Evolutionary conservation across 2,329 filamentous ascomycete genomes (phyloP).

Genomic region (Exophiala sideris): DNA sequence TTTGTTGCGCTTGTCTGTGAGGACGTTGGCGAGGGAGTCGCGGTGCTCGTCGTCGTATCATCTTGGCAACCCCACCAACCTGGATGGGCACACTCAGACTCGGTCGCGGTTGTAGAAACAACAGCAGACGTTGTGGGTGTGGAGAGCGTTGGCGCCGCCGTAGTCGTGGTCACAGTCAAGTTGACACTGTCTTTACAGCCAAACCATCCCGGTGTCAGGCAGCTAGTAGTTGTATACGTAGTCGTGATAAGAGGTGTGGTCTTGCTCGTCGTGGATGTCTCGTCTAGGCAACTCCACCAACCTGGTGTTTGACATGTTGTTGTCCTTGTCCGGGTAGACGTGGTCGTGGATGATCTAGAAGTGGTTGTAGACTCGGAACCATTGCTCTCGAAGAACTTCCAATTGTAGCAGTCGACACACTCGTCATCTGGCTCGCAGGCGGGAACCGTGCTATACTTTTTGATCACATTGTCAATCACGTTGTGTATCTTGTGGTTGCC

Average conservation of each 20-base stretch:
- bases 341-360: conserved; percentile 53
- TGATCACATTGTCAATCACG: conserved; percentile 83
- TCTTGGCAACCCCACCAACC: conserved; percentile 42
- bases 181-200: conserved; percentile 39
- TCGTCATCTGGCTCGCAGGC: conserved; percentile 71
- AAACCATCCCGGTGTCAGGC: conserved; percentile 44
- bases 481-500: conserved; percentile 86
- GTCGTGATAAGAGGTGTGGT: conserved; percentile 34
- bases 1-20: conserved; percentile 16
- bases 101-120: conserved; percentile 28
- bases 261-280: conserved; percentile 42
- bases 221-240: conserved; percentile 38
- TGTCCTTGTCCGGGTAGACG: conserved; percentile 68
- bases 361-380: conserved; percentile 72
- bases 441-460: conserved; percentile 77
- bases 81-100: conserved; percentile 36
- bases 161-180: conserved; percentile 32
- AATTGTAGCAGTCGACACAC: conserved; percentile 84
- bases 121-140: conserved; percentile 29
- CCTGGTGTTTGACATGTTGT: conserved; percentile 87
- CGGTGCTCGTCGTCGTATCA: conserved; percentile 30
- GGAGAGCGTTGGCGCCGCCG: conserved; percentile 21
- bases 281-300: conserved; percentile 71
- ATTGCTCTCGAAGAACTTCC: conserved; percentile 95
- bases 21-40: conserved; percentile 17